phyloP scores from a whole-genome alignment of 2,329 filamentous ascomycete species.

The Aspergillus sp. region DNA sequence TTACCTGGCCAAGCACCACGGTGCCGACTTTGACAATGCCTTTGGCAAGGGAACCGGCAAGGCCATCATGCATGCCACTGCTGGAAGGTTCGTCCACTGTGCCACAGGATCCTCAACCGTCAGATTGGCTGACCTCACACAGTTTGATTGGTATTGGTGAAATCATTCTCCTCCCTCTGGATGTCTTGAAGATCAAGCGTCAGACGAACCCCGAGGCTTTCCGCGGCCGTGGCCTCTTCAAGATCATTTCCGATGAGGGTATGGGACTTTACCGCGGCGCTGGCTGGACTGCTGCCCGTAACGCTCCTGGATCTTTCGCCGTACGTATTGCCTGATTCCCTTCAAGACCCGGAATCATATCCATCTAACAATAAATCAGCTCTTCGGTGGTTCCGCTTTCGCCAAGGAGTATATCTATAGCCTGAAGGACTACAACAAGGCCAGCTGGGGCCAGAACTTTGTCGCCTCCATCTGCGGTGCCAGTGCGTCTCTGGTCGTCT shows the following conservation, averaged over 20 bases:
- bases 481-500: conserved; percentile 87
- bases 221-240: conserved; percentile 84
- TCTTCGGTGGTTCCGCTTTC: conserved; percentile 95
- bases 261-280: conserved; percentile 94
- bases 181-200: conserved; percentile 98
- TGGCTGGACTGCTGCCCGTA: conserved; percentile 96
- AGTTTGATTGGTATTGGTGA: conserved; percentile 96
- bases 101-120: conserved; percentile 7
- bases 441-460: conserved; percentile 94
- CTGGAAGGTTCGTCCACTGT: conserved; percentile 66
- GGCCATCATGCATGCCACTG: conserved; percentile 95
- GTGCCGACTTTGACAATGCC: conserved; percentile 76
- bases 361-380: conserved; percentile 48
- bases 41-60: conserved; percentile 98
- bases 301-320: conserved; percentile 94
- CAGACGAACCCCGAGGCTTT: conserved; percentile 99
- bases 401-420: conserved; percentile 95
- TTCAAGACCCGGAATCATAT: not conserved
- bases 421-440: conserved; percentile 91
- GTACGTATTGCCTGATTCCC: conserved; percentile 55
- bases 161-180: conserved; percentile 89
- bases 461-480: conserved; percentile 93
- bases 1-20: conserved; percentile 77
- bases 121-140: not conserved
- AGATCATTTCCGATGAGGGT: conserved; percentile 89